phyloP scores from a whole-genome alignment of 257 asterid species.

The Verbascum thapsus region DNA sequence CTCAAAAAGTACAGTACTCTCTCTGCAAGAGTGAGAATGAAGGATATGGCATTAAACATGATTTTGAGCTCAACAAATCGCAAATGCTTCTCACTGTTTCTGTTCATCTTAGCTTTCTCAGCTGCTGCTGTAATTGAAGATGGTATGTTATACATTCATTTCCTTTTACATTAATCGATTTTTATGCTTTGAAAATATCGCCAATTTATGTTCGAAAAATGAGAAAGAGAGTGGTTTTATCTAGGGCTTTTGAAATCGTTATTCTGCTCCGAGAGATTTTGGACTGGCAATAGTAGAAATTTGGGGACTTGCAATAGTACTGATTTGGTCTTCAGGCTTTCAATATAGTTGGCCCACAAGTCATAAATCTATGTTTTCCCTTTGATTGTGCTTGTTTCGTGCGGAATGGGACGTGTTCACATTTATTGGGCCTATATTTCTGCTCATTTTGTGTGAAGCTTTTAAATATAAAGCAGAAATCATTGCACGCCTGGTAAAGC shows the following conservation, averaged over 20 bases:
- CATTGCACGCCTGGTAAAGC: no score
- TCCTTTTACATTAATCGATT: no score
- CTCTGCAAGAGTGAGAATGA: not conserved
- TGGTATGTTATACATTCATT: slow-evolving; percentile 40
- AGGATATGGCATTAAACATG: slow-evolving; percentile 38
- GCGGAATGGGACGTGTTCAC: not conserved
- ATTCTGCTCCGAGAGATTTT: not conserved
- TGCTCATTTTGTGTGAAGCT: no score
- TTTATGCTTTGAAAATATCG: slow-evolving; percentile 26
- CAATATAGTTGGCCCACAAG: slow-evolving; percentile 22
- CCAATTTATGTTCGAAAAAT: not conserved
- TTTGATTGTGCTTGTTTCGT: no score
- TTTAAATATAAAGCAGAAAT: not conserved
- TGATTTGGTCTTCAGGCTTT: slow-evolving; percentile 28
- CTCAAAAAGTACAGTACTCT: not conserved
- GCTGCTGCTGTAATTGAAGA: slow-evolving; percentile 40
- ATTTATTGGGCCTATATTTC: not conserved
- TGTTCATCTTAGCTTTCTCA: slow-evolving; percentile 33
- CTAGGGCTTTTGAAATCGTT: not conserved
- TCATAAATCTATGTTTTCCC: not conserved
- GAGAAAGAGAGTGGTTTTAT: not conserved
- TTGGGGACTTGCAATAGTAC: slow-evolving; percentile 27
- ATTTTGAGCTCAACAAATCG: slow-evolving; percentile 28
- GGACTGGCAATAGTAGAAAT: not conserved
- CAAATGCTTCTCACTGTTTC: slow-evolving; percentile 28